Evolutionary conservation across 345 rosid species (phyloP).

Genomic region (Gossypium arboreum): DNA sequence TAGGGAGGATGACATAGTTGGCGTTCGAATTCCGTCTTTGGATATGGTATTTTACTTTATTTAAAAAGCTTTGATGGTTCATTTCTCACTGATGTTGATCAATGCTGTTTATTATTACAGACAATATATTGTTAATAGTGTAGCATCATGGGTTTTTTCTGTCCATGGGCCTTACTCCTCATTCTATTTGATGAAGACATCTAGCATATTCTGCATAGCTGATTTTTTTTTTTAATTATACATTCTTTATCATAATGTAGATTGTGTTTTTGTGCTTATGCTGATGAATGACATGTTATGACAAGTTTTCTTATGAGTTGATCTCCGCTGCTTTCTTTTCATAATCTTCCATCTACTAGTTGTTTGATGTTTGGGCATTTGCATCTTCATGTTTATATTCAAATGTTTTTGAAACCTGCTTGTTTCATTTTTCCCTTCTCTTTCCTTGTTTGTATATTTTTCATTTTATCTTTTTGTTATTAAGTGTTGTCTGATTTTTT

Average conservation of each 20-base stretch:
- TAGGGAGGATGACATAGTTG: constrained; percentile 44
- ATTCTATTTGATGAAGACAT: neutral
- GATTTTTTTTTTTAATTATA: neutral
- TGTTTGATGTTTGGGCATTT: neutral
- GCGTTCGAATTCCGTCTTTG: constrained; percentile 45
- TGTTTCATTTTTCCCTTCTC: neutral
- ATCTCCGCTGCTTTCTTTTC: neutral
- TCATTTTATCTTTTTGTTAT: neutral
- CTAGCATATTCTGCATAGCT: neutral
- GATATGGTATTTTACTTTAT: constrained; percentile 66
- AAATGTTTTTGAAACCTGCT: neutral
- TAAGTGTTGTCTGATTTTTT: neutral
- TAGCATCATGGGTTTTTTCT: neutral
- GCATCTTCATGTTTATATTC: neutral
- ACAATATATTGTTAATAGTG: neutral
- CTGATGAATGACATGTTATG: neutral
- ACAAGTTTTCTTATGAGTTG: neutral
- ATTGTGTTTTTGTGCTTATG: constrained; percentile 3
- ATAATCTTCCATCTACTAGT: neutral
- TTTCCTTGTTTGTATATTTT: neutral
- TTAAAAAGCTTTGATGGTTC: neutral
- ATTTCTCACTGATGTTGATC: neutral
- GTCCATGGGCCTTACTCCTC: neutral
- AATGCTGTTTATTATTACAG: neutral
- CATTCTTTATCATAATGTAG: neutral